Base-by-base conservation (phyloP, 176 grass and related monocot genomes). In the Canna indica region DNA sequence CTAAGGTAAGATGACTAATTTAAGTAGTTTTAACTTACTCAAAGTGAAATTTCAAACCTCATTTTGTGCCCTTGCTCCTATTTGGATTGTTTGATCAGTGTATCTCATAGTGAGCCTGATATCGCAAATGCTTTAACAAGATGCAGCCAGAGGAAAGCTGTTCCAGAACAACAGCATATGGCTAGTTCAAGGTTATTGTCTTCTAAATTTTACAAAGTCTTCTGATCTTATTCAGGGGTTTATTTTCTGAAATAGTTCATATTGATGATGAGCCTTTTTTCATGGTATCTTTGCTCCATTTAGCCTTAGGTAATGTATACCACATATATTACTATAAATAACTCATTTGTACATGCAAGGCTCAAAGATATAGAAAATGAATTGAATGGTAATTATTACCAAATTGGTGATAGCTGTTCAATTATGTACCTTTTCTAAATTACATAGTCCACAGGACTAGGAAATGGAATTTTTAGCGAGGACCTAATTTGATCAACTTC, bases 61-160 rank as follows among this genome's bases (percentile, higher is more conserved):
- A 28, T 62, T 4, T 64, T 11, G 26, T 64, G 12, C 7, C 29
- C 14, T 16, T 33, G 27, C 29, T 17, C 44, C 30, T 46, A 31
- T 75, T 2, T 75, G 34, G 33, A 71, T 73, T 26, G 61, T 47
- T 88, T 24, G 73, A 87, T 45, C 73, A 96, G 92, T 83, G 81
- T 79, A 50, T 96, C 92, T 74, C 90, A 90, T 76, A 96, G 92
- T 74, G 92, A 96, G 81, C 88, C 92, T 31, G 86, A 96, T 53
- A 96, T 96, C 76, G 83, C 83, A 71, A 96, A 96, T 79, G 81
- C 81, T 66, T 82, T 89, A 68, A 86, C 88, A 88, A 87, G 88
- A 74, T 85, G 67, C 48, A 96, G 84, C 74, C 85, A 85, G 47
- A 85, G 78, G 71, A 96, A 81, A 87, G 88, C 81, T 91, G 83